Base-by-base conservation (phyloP, 441 rosid genomes). In the Arabidopsis hybrid region DNA sequence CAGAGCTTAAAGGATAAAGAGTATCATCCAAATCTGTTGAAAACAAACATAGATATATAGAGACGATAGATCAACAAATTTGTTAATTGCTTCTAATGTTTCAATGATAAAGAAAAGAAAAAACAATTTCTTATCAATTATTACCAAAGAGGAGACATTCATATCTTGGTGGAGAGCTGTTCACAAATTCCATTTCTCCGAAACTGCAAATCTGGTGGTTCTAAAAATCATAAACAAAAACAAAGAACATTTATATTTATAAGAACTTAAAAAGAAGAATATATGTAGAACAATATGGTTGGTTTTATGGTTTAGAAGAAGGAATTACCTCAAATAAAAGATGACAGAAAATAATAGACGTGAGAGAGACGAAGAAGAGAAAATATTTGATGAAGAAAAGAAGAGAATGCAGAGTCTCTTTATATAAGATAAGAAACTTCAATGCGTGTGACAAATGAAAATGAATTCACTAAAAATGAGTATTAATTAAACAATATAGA, bases 101-200 rank as follows among this genome's bases (percentile, higher is more conserved):
- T 31, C 32, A 31, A 31, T 31, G 4, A 31, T 31, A 31, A 31
- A 31, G 4, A 31, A 4, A 0, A 4, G 26, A 21, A 21, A 21
- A 21, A 21, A 21, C 26, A 31, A 4, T 31, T 31, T 31, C 32
- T 0, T 4, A 31, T 31, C 32, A 31, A 31, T 31, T 31, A 31
- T 31, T 80, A 90, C 97, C 99, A 73, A 94, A 92, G 65, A 94
- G 88, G 74, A 94, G 93, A 29, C 95, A 88, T 10, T 92, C 95
- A 60, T 84, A 92, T 78, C 66, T 87, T 78, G 90, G 50, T 32
- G 64, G 21, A 21, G 80, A 65, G 67, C 70, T 82, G 53, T 83
- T 79, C 75, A 79, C 83, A 64, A 60, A 62, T 32, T 75, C 91
- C 93, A 88, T 86, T 76, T 76, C 43, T 43, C 12, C 38, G 32